Evolutionary conservation across 495 filamentous ascomycete genomes (phyloP).

Genomic region (Neurospora sp.): DNA sequence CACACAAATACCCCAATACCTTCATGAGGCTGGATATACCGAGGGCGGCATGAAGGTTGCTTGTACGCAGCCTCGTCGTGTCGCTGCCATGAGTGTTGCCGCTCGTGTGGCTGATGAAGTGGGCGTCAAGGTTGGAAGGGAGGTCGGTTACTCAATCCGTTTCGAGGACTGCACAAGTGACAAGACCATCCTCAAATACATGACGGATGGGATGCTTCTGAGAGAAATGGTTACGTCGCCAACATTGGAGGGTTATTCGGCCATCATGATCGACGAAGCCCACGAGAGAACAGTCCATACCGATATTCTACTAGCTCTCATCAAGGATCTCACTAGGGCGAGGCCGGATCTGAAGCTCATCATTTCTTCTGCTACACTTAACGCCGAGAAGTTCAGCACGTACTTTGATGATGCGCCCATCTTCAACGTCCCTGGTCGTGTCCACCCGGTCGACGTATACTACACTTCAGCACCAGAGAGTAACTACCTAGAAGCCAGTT

Average conservation of each 20-base stretch:
- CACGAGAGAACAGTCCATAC: conserved; percentile 90
- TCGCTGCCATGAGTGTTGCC: conserved; percentile 94
- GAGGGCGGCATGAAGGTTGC: conserved; percentile 61
- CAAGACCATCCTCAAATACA: conserved; percentile 90
- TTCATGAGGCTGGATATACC: conserved; percentile 87
- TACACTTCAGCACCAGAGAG: conserved; percentile 89
- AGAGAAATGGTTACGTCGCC: conserved; percentile 89
- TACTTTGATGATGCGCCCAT: conserved; percentile 96
- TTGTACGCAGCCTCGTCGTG: conserved; percentile 85
- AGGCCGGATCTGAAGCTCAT: conserved; percentile 83
- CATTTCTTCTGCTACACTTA: conserved; percentile 91
- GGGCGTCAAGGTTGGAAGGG: conserved; percentile 80
- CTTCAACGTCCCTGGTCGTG: conserved; percentile 88
- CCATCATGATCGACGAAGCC: conserved; percentile 94
- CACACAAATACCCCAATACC: conserved; percentile 79
- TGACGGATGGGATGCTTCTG: conserved; percentile 96
- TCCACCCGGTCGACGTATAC: conserved; percentile 85
- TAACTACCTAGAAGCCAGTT: conserved; percentile 84
- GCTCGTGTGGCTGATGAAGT: conserved; percentile 91
- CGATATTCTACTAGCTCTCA: conserved; percentile 80
- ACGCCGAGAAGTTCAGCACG: conserved; percentile 83
- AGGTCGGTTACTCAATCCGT: conserved; percentile 91
- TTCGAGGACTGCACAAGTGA: conserved; percentile 92
- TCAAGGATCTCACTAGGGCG: conserved; percentile 84
- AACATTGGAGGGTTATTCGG: conserved; percentile 72